phyloP scores from a whole-genome alignment of 2,329 filamentous ascomycete species.

The Alternaria incomplexa region DNA sequence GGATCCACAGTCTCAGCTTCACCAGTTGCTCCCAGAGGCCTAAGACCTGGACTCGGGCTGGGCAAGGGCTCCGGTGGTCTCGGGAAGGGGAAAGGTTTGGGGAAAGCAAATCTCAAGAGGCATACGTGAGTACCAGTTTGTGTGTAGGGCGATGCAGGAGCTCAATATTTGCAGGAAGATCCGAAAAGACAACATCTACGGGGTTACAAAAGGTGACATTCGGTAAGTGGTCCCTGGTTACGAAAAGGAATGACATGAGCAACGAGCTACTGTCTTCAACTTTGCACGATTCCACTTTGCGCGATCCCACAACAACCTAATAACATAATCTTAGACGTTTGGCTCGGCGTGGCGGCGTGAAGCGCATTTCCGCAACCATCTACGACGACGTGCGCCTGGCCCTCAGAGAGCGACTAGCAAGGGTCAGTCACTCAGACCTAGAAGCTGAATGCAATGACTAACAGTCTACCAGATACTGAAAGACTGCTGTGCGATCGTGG shows the following conservation, averaged over 20 bases:
- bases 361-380: conserved; percentile 69
- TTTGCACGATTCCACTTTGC: neutral
- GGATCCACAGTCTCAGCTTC: neutral
- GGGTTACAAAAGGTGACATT: conserved; percentile 45
- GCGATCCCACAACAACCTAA: neutral
- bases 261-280: neutral
- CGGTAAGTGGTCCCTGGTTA: conserved; percentile 27
- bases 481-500: conserved; percentile 31
- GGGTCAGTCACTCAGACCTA: conserved; percentile 18
- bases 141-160: neutral
- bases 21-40: conserved; percentile 13
- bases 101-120: conserved; percentile 17
- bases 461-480: conserved; percentile 29
- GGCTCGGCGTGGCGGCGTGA: conserved; percentile 77
- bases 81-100: conserved; percentile 26
- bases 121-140: conserved; percentile 27
- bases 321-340: conserved; percentile 59
- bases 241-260: neutral
- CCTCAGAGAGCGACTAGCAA: conserved; percentile 57
- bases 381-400: conserved; percentile 67
- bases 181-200: conserved; percentile 40
- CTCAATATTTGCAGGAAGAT: conserved; percentile 35
- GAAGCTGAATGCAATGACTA: neutral
- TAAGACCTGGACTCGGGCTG: conserved; percentile 23
- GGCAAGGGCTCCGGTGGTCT: conserved; percentile 23